Conservation (phyloP, 352 stramenopile genomes). For the Blastocystis sp. region DNA sequence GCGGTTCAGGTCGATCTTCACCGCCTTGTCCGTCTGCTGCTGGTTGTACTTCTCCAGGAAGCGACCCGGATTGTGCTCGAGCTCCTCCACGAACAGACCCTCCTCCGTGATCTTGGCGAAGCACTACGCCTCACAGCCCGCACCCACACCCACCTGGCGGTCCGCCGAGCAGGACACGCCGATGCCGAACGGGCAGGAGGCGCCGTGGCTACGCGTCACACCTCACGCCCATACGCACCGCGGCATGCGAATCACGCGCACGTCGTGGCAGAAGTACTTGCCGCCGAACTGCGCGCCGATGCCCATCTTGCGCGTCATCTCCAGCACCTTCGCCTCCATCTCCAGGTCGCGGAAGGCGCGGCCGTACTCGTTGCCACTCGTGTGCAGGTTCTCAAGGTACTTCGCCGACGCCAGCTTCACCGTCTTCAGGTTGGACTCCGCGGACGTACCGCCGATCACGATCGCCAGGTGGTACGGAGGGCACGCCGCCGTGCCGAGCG, state of each 20-base stretch:
- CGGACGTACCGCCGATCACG: slow-evolving; percentile 80
- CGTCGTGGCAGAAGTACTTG: slow-evolving; percentile 87
- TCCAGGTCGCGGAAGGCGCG: slow-evolving; percentile 81
- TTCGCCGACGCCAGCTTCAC: slow-evolving; percentile 84
- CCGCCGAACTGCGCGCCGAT: slow-evolving; percentile 83
- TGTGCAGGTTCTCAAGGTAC: slow-evolving; percentile 82
- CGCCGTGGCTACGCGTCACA: slow-evolving; percentile 75
- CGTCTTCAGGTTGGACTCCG: slow-evolving; percentile 84
- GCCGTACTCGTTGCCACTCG: slow-evolving; percentile 77
- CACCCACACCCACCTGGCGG: slow-evolving; percentile 76
- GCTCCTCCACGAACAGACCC: slow-evolving; percentile 82
- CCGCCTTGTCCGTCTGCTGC: slow-evolving; percentile 74
- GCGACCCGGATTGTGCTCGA: slow-evolving; percentile 81
- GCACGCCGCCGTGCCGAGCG: slow-evolving; percentile 81
- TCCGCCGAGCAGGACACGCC: slow-evolving; percentile 84
- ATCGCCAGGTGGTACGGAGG: slow-evolving; percentile 84
- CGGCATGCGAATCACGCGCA: slow-evolving; percentile 81
- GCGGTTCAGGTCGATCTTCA: slow-evolving; percentile 82
- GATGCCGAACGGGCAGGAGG: slow-evolving; percentile 82
- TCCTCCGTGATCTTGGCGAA: slow-evolving; percentile 81
- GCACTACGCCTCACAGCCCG: slow-evolving; percentile 17
- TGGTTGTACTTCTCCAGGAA: slow-evolving; percentile 81
- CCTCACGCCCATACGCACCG: slow-evolving; percentile 67
- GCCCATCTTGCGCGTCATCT: slow-evolving; percentile 82
- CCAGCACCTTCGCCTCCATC: slow-evolving; percentile 80